These are phyloP conservation scores for Fusarium subglutinans DNA, from an alignment of 2,329 filamentous ascomycete genomes.

Conservation along the genomic window DNA sequence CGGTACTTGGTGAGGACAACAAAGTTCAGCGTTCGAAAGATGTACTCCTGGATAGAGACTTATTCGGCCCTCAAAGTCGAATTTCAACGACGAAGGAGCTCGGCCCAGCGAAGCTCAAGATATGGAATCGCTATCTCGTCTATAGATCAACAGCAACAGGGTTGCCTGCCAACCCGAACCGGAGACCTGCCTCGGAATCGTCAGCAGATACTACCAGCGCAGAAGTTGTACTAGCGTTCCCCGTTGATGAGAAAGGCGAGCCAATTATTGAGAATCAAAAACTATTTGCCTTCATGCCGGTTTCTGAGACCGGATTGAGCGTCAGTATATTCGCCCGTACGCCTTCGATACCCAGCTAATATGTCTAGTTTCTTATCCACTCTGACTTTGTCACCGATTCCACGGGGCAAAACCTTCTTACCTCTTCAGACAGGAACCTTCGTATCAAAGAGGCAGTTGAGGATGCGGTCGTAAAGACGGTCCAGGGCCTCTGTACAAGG, in stretches of 20 bases:
- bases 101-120: not conserved
- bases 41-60: not conserved
- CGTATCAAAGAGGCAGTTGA: not conserved
- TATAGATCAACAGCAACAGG: not conserved
- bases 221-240: not conserved
- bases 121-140: not conserved
- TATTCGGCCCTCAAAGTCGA: not conserved
- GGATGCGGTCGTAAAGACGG: not conserved
- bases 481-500: not conserved
- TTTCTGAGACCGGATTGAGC: not conserved
- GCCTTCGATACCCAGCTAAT: not conserved
- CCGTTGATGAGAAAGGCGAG: not conserved
- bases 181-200: not conserved
- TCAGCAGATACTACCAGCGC: fast-evolving
- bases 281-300: not conserved
- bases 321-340: fast-evolving
- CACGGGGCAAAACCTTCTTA: fast-evolving
- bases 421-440: not conserved
- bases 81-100: not conserved
- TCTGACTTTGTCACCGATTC: not conserved
- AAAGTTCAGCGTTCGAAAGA: not conserved
- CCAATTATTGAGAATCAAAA: not conserved
- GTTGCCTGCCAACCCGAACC: not conserved
- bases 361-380: not conserved
- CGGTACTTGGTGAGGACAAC: not conserved